Conservation (phyloP, 2,329 filamentous ascomycete species). For the Pestalotiopsis sp. region DNA sequence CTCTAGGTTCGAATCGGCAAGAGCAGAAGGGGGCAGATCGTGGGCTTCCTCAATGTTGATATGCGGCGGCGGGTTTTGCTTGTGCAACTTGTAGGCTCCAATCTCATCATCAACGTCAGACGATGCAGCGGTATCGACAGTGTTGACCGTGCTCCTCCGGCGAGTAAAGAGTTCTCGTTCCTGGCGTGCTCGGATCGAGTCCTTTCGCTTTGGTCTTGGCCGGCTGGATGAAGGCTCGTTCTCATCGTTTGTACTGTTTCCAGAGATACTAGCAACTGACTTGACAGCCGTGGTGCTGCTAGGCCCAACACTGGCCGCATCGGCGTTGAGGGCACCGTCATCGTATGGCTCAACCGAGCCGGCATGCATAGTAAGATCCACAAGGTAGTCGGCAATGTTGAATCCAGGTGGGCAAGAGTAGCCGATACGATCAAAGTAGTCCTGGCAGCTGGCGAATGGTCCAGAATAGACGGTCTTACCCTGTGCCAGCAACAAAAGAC, state of each 20-base stretch:
- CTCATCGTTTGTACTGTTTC: conserved; percentile 71
- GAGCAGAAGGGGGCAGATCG: conserved; percentile 60
- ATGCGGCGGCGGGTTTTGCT: conserved; percentile 55
- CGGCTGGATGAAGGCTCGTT: conserved; percentile 65
- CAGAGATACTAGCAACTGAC: conserved; percentile 84
- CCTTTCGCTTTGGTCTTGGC: conserved; percentile 70
- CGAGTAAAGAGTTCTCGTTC: conserved; percentile 90
- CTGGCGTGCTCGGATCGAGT: conserved; percentile 84
- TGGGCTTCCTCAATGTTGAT: conserved; percentile 71
- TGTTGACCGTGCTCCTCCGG: conserved; percentile 58
- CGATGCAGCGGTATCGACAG: conserved; percentile 63
- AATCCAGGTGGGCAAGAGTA: conserved; percentile 95
- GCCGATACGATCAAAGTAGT: conserved; percentile 89
- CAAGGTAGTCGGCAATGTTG: conserved; percentile 97
- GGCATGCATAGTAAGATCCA: conserved; percentile 97
- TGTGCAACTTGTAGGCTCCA: conserved; percentile 54
- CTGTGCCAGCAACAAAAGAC: conserved; percentile 86
- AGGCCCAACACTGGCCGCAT: conserved; percentile 71
- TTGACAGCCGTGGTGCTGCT: conserved; percentile 90
- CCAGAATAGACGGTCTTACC: conserved; percentile 93
- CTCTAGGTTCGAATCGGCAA: conserved; percentile 77
- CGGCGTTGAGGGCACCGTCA: conserved; percentile 55
- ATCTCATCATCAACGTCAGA: conserved; percentile 57
- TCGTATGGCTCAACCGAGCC: conserved; percentile 52
- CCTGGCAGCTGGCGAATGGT: conserved; percentile 83